Base-by-base conservation (phyloP, 2,329 filamentous ascomycete genomes). In the Trichophyton schoenleinii region DNA sequence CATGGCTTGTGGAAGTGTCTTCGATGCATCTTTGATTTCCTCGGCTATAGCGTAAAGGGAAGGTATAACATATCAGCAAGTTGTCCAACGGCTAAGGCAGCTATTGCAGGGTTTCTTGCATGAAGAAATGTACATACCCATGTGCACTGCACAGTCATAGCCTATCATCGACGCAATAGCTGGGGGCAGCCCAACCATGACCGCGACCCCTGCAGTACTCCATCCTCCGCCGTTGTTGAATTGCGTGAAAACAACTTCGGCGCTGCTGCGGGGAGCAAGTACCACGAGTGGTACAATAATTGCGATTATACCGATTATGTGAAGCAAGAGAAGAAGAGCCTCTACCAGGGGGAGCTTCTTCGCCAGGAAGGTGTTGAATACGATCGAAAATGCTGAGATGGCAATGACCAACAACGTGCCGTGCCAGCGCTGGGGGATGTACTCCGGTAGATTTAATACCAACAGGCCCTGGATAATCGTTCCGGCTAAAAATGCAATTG, bases 1-100 rank as follows among this genome's bases (percentile, higher is more conserved):
- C 63, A 84, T 78, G 0, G 79, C 77, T 4, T 74, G 73, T 0
- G 81, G 81, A 0, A 84, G 74, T 0, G 77, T 77, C 1, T 74
- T 69, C 1, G 79, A 75, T 0, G 81, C 78, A 59, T 82, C 71
- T 58, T 72, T 72, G 52, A 76, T 72, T 61, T 76, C 74, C 62
- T 76, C 74, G 3, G 72, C 74, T 74, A 62, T 20, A 44, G 28
- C 58, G 58, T 42, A n/a, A 52, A 36, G 41, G 20, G 18, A 42
- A 38, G 31, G 31, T 7, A 59, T n/a, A 38, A 38, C 34, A 20
- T 42, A 9, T 42, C 13, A 59, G 41, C 42, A 59, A n/a, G 13
- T 31, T 59, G 57, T 58, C 36, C 49, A 28, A 42, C 7, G 25
- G 63, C 58, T 25, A 53, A 9, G 3, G 61, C 22, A 57, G 20